A percentile compares a stretch with the other conserved stretches of the same genome.
Evolutionary conservation across 495 filamentous ascomycete genomes (phyloP).

Genomic region (Haplographium delicatum): DNA sequence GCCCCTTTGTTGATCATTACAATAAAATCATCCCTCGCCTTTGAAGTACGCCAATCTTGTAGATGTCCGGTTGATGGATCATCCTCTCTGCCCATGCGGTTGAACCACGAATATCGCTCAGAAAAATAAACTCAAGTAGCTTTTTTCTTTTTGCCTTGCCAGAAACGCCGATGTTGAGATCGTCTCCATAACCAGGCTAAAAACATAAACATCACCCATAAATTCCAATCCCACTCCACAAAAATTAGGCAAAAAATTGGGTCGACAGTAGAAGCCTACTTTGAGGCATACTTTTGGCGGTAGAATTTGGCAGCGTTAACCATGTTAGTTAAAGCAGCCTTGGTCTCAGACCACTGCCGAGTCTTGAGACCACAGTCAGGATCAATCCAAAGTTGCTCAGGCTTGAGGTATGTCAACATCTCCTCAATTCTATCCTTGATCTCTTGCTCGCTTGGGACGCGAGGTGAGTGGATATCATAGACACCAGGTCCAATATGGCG

Average conservation of each 20-base stretch:
- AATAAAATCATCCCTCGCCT: conserved; percentile 7
- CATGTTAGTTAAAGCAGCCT: conserved; percentile 87
- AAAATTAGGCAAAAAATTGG: no score
- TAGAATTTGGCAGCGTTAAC: conserved; percentile 94
- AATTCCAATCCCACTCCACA: no score
- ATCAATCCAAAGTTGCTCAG: conserved; percentile 97
- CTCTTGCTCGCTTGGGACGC: conserved; percentile 91
- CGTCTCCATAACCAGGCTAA: conserved; percentile 31
- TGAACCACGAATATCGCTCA: conserved; percentile 26
- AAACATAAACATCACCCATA: conserved; percentile 15
- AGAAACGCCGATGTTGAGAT: conserved; percentile 49
- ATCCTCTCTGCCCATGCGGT: conserved; percentile 26
- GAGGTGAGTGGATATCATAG: conserved; percentile 99
- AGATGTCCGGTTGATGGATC: conserved; percentile 43
- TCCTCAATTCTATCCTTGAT: conserved; percentile 94
- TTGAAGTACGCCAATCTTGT: conserved; percentile 13
- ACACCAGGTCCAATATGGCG: conserved; percentile 98
- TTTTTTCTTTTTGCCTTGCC: conserved; percentile 33
- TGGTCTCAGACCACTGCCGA: conserved; percentile 92
- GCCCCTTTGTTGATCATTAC: not conserved
- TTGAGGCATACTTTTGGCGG: conserved; percentile 77
- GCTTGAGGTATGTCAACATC: conserved; percentile 92
- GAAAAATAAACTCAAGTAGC: conserved; percentile 29
- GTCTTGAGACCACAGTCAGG: conserved; percentile 99
- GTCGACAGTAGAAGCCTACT: conserved; percentile 15